Conservation (phyloP, 2,329 filamentous ascomycete species). For the Paracoccidioides brasiliensis region DNA sequence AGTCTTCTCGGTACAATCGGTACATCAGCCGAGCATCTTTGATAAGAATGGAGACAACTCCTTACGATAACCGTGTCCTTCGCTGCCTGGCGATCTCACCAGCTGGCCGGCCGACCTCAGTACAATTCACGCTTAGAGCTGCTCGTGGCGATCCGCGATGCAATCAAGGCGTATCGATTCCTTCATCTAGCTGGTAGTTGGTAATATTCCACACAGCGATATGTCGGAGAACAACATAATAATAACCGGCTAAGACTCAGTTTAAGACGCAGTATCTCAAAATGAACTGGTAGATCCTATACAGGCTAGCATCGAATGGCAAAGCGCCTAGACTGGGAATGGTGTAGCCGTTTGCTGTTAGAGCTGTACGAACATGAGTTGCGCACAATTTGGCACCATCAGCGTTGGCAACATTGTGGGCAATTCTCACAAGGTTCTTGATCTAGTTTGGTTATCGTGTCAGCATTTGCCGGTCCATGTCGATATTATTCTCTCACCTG, state of each 20-base stretch:
- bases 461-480: not conserved
- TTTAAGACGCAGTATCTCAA: no score
- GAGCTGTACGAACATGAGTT: not conserved
- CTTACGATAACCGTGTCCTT: conserved; percentile 20
- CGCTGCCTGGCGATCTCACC: conserved; percentile 21
- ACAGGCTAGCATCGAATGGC: not conserved
- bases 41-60: not conserved
- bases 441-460: not conserved
- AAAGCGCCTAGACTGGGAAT: not conserved
- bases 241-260: conserved; percentile 14
- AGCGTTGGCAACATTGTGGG: not conserved
- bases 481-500: not conserved
- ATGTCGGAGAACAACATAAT: conserved; percentile 30
- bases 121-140: conserved; percentile 22
- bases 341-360: not conserved
- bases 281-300: not conserved
- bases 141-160: conserved; percentile 22
- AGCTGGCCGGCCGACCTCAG: conserved; percentile 16
- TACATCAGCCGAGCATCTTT: conserved; percentile 1
- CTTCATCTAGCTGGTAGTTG: conserved; percentile 20
- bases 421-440: not conserved
- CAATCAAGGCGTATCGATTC: conserved; percentile 26
- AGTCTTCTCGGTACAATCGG: not conserved
- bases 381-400: not conserved
- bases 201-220: conserved; percentile 26